Base-by-base conservation (phyloP, 768 basidiomycete genomes). In the Russula sp. region DNA sequence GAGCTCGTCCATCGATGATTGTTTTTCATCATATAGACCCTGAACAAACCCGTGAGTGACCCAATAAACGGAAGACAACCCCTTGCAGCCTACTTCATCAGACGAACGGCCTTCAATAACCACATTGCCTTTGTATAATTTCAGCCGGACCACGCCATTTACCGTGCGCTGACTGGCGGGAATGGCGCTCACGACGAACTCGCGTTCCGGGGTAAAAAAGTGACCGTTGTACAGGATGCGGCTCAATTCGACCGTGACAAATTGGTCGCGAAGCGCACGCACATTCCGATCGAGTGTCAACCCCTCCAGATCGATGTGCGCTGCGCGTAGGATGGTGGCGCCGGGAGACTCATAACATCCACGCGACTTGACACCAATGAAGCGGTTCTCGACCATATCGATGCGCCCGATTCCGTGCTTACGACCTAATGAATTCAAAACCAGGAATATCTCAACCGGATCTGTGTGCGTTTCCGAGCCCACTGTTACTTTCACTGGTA, bases 271-370 rank as follows among this genome's bases (percentile, higher is more conserved):
- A 59, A 98, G 79, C 22, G 91, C 87, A 59, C 97, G 89, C 66
- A 99, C 94, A 74, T 96, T 97, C 69, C 96, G 83, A 78, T 99
- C 97, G 61, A 98, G 83, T n/a, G 94, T 97, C 57, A 99, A 83
- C 47, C 97, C 97, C 75, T 98, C 97, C 67, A 99, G 77, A 68
- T 99, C 97, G 74, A 99, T 80, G 77, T 98, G 97, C 7, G 97
- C 96, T 16, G 81, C 86, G 63, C 97, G 91, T 50, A 99, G 81
- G 76, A 98, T 98, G 53, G 95, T 97, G 25, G 93, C 97, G 6
- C 88, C 97, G 16, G 97, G 97, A 1, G 90, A 88, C 75, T 99
- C 97, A 79, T 99, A 99, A 78, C 97, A 99, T n/a, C 97, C 97
- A 36, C 97, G 91, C 51, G 91, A 93, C 76, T 98, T 99, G 72